These are phyloP conservation scores for Truncatella angustata DNA, from an alignment of 2,329 filamentous ascomycete species.

Conservation along the genomic window DNA sequence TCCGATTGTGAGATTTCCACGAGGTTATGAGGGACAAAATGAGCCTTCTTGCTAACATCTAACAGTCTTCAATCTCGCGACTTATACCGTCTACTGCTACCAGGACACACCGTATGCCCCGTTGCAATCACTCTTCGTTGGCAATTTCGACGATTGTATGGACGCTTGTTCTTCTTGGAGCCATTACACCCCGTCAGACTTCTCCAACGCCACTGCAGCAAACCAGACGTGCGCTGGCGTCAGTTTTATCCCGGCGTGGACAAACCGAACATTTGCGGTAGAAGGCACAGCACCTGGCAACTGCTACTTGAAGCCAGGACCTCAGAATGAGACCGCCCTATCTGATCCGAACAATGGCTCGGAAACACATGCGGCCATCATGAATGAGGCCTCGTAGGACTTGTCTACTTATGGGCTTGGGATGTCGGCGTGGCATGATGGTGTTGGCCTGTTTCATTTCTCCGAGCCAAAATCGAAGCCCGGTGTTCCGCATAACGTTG, in stretches of 20 bases:
- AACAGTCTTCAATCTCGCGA: conserved; percentile 34
- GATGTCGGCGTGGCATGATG: neutral
- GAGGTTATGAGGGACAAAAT: neutral
- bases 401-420: too few relatives aligned
- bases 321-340: conserved; percentile 29
- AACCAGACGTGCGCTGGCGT: conserved; percentile 37
- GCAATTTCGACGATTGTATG: conserved; percentile 43
- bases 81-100: conserved; percentile 43
- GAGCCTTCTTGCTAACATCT: conserved; percentile 11
- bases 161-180: conserved; percentile 44
- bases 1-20: conserved; percentile 33
- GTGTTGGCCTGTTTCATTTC: too few relatives aligned
- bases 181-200: conserved; percentile 25
- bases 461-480: neutral
- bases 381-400: conserved; percentile 3
- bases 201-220: conserved; percentile 20
- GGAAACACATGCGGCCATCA: conserved; percentile 35
- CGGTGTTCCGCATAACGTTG: neutral
- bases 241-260: conserved; percentile 43
- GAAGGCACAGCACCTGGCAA: conserved; percentile 38
- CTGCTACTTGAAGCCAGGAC: conserved; percentile 43
- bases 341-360: conserved; percentile 30
- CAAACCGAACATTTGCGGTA: conserved; percentile 31
- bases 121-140: conserved; percentile 39
- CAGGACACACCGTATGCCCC: conserved; percentile 35